Conservation (phyloP, 305 asterid genomes). For the Solanum hybrid region DNA sequence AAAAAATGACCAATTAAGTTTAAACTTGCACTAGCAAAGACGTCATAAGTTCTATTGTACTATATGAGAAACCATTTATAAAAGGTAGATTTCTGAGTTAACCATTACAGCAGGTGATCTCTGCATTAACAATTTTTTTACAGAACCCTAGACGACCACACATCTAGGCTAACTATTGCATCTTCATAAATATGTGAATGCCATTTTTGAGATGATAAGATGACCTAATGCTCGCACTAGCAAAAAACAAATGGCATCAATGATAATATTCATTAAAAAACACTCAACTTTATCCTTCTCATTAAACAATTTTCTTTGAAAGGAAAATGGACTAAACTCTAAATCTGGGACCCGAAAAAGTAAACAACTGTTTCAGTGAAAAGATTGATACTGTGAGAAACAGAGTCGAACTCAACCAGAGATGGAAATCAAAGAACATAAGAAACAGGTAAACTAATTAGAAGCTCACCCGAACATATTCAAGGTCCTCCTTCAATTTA, state of each 20-base stretch:
- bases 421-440: background rate
- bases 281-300: background rate
- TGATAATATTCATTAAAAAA: background rate
- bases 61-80: background rate
- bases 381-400: background rate
- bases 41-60: background rate
- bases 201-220: background rate
- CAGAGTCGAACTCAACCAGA: background rate
- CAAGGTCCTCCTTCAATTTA: conserved; percentile 83
- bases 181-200: background rate
- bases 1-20: background rate
- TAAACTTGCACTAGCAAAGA: background rate
- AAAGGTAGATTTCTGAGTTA: background rate
- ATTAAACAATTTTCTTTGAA: background rate
- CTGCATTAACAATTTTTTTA: background rate
- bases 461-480: conserved; percentile 69
- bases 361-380: background rate
- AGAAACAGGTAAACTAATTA: conserved; percentile 1
- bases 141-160: background rate
- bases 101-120: background rate
- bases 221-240: background rate
- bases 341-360: background rate
- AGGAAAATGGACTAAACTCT: background rate
- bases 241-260: background rate
- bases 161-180: background rate